These are phyloP conservation scores for Corymbia calophylla DNA, from an alignment of 441 rosid genomes.

Conservation along the genomic window DNA sequence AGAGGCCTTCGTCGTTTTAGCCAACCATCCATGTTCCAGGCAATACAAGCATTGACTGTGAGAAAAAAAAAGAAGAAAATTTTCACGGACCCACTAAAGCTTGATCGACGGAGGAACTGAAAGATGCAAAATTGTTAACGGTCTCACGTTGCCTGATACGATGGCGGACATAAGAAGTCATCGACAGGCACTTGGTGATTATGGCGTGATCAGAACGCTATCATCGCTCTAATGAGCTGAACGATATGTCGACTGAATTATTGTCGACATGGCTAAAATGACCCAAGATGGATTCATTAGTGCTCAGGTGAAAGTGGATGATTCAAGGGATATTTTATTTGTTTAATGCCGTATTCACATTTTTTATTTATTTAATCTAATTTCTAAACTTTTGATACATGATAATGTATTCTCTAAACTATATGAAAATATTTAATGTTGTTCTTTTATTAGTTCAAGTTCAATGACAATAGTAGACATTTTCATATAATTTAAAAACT, in stretches of 20 bases:
- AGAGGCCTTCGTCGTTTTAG: not conserved
- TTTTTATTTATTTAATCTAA: too few relatives aligned
- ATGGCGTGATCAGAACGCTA: accelerated
- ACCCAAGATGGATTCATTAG: too few relatives aligned
- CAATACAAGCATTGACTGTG: not conserved
- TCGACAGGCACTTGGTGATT: accelerated
- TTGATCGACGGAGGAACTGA: not conserved
- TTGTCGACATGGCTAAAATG: accelerated
- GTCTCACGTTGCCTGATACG: accelerated
- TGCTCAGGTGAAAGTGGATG: not conserved
- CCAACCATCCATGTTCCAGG: not conserved
- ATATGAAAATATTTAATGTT: too few relatives aligned
- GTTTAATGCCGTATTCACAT: too few relatives aligned
- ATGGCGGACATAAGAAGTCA: accelerated
- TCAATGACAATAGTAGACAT: too few relatives aligned
- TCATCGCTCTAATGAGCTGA: accelerated
- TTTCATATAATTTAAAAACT: too few relatives aligned
- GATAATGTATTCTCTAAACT: too few relatives aligned
- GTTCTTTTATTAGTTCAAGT: too few relatives aligned
- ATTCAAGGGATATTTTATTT: accelerated
- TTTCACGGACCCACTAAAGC: not conserved
- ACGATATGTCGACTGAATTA: not conserved
- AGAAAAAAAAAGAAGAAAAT: not conserved
- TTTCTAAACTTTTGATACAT: too few relatives aligned
- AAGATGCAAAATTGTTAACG: accelerated